phyloP scores from a whole-genome alignment of 2,329 filamentous ascomycete species.

The Aspergillus persii region DNA sequence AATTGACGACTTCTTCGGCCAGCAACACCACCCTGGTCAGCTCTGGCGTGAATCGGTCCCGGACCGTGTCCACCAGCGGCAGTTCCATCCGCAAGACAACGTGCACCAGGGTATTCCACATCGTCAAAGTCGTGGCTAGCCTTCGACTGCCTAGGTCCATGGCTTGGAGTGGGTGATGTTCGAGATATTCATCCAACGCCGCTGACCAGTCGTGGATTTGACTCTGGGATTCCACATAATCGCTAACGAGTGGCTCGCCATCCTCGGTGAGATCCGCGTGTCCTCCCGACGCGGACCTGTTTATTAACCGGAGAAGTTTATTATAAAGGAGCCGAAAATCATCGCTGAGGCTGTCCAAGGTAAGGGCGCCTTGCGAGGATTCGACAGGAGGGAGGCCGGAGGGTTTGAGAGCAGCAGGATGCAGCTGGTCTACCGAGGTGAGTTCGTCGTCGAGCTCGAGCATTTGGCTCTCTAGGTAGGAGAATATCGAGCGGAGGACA shows the following conservation, averaged over 20 bases:
- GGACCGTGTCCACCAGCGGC: conserved; percentile 9
- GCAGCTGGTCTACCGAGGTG: background rate
- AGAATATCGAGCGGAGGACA: conserved; percentile 13
- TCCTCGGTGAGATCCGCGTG: background rate
- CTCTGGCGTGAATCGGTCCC: conserved; percentile 11
- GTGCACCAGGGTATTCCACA: conserved; percentile 13
- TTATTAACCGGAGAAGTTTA: conserved; percentile 1
- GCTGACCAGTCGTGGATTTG: conserved; percentile 10
- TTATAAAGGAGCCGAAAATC: conserved; percentile 18
- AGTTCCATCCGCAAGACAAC: conserved; percentile 11
- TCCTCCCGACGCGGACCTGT: too few species aligned
- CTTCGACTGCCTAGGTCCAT: background rate
- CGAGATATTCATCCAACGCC: conserved; percentile 15
- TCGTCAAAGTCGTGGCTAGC: conserved; percentile 9
- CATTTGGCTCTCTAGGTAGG: conserved; percentile 19
- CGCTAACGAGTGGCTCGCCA: background rate
- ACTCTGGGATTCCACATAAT: background rate
- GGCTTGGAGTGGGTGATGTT: background rate
- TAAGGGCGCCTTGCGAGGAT: background rate
- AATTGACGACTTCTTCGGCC: conserved; percentile 10
- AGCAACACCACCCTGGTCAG: conserved; percentile 9
- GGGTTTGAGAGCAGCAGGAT: background rate
- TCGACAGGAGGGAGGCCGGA: background rate
- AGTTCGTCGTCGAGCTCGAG: conserved; percentile 17
- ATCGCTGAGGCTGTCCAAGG: conserved; percentile 10